Conservation (phyloP, 2,329 filamentous ascomycete species). For the Penicillium sumatraense region DNA sequence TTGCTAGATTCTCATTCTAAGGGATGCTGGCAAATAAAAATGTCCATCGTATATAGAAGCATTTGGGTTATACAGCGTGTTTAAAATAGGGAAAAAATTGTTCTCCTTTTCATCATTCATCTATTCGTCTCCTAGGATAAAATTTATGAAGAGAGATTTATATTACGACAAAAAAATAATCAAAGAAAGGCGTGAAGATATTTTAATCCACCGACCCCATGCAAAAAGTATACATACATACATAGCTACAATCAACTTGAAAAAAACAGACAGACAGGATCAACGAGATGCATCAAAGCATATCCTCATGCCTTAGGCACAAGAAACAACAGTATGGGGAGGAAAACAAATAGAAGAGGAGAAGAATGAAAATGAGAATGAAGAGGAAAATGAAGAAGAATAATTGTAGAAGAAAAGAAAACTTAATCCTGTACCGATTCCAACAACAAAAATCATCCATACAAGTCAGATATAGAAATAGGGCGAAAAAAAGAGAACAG, state of each 20-base stretch:
- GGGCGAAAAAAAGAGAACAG: neutral
- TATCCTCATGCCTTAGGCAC: too few species aligned
- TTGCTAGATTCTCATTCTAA: neutral
- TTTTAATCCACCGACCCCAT: conserved; percentile 4
- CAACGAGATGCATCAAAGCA: conserved; percentile 12
- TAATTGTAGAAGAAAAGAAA: neutral
- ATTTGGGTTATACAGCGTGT: conserved; percentile 22
- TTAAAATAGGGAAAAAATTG: conserved; percentile 8
- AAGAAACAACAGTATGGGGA: too few species aligned
- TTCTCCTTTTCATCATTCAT: neutral
- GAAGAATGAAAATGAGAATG: neutral
- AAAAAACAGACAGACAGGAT: neutral
- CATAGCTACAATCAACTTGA: conserved; percentile 11
- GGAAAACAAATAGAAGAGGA: too few species aligned
- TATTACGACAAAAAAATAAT: neutral
- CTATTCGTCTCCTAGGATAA: too few species aligned
- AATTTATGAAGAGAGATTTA: neutral
- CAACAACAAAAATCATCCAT: neutral
- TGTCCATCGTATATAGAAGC: conserved; percentile 21
- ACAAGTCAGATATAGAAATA: too few species aligned
- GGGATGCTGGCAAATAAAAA: neutral
- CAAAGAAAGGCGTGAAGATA: neutral
- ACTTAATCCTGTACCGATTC: neutral
- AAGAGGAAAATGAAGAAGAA: neutral
- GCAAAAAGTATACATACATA: conserved; percentile 18